phyloP scores from a whole-genome alignment of 2,329 filamentous ascomycete genomes.

The Paecilomyces fulvus region DNA sequence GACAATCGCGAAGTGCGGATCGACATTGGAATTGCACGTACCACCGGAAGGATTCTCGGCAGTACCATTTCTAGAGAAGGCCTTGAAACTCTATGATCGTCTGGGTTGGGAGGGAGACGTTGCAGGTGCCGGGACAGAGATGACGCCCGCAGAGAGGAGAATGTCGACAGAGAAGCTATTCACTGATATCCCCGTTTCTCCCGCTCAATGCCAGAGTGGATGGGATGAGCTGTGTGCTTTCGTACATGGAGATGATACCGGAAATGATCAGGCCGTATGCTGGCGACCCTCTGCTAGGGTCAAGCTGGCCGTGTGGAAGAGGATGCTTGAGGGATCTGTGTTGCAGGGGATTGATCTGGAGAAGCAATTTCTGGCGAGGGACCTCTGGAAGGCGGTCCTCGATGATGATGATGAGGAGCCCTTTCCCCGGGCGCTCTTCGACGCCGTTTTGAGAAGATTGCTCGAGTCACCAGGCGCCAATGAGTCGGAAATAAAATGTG shows the following conservation, averaged over 20 bases:
- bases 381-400: slow-evolving; percentile 32
- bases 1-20: slow-evolving; percentile 37
- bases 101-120: slow-evolving; percentile 10
- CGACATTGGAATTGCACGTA: slow-evolving; percentile 37
- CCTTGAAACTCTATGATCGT: slow-evolving; percentile 22
- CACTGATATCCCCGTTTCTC: slow-evolving; percentile 44
- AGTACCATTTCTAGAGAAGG: slow-evolving; percentile 18
- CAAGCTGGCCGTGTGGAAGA: slow-evolving; percentile 43
- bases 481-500: slow-evolving; percentile 27
- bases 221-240: slow-evolving; percentile 49
- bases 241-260: slow-evolving; percentile 26
- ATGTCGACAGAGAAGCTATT: slow-evolving; percentile 34
- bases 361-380: slow-evolving; percentile 32
- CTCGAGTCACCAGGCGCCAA: slow-evolving; percentile 16
- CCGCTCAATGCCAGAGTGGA: slow-evolving; percentile 41
- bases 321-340: slow-evolving; percentile 28
- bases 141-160: slow-evolving; percentile 16
- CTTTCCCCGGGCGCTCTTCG: slow-evolving; percentile 27
- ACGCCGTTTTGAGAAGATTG: slow-evolving; percentile 30
- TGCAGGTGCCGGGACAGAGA: slow-evolving; percentile 4
- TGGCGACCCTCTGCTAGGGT: slow-evolving; percentile 42
- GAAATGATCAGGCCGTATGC: slow-evolving; percentile 13
- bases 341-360: slow-evolving; percentile 33
- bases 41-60: slow-evolving; percentile 24
- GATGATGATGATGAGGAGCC: slow-evolving; percentile 25